Base-by-base conservation (phyloP, 2,329 filamentous ascomycete genomes). In the Phyllosticta citriasiana region DNA sequence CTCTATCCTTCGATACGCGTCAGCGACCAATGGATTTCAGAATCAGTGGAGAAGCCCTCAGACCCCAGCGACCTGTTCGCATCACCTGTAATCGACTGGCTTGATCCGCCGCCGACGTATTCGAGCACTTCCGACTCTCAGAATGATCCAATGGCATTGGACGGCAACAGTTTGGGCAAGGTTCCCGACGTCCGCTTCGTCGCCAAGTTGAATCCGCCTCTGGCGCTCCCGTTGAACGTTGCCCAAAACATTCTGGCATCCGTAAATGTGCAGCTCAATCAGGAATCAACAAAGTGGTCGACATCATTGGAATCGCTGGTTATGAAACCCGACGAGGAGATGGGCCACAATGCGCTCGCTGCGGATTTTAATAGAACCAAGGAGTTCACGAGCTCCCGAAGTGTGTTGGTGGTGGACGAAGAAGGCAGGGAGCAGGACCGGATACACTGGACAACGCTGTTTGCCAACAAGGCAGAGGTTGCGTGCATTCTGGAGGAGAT, bases 111-210 rank as follows among this genome's bases (percentile, higher is more conserved):
- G 2, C 82, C 84, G 57, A 86, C 84, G 1, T 79, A 87, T 27
- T 57, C 64, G 9, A 57, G 60, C 24, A 55, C 64, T 4, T 56
- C 30, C 16, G 64, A 68, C 30, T 65, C 16, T 72, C 63, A 76
- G 74, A 63, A 80, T 76, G 73, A 83, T 62, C 76, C 79, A 9
- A 83, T 86, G 73, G 78, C 82, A 53, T 72, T 83, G 57, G 76
- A 85, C 35, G 61, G 61, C 7, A 58, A 57, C 25, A 58, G 73
- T 53, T 71, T 77, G 19, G 76, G 79, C 1, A 84, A 84, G 64
- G 78, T 88, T 4, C 87, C 88, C 3, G 84, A 89, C 58, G 84
- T 89, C 63, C 84, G 87, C 65, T 94, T 94, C 71, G 82, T 87
- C 53, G 88, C 88, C 2, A 84, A 82, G 10, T 86, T 94, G 58